phyloP scores from a whole-genome alignment of 169 alveolate genomes.

The Plasmodium relictum region DNA sequence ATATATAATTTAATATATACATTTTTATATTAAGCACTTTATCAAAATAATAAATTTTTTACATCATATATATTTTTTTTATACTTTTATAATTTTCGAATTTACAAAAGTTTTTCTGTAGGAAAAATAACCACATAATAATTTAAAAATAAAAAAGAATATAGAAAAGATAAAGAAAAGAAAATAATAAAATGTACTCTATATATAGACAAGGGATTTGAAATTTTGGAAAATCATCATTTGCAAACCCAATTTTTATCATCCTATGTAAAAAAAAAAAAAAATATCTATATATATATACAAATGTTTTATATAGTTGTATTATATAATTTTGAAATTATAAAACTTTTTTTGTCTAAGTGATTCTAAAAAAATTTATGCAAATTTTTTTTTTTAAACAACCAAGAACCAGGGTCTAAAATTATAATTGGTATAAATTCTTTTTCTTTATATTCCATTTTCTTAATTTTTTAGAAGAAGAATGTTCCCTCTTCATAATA shows the following conservation, averaged over 20 bases:
- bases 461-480: no score
- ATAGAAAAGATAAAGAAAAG: not conserved
- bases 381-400: not conserved
- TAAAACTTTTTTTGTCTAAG: no score
- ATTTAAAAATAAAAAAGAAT: not conserved
- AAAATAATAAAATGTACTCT: conserved; percentile 26
- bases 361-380: no score
- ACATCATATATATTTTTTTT: not conserved
- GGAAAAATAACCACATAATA: not conserved
- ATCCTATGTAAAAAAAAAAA: conserved; percentile 38
- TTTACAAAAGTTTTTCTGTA: conserved; percentile 23
- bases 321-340: not conserved
- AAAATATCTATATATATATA: not conserved
- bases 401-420: conserved; percentile 78
- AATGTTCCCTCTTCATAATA: no score
- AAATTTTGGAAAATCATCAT: conserved; percentile 46
- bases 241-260: conserved; percentile 63
- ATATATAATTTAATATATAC: not conserved
- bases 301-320: not conserved
- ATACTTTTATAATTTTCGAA: conserved; percentile 57
- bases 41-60: not conserved
- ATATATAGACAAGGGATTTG: conserved; percentile 66
- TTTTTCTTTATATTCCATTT: conserved; percentile 20
- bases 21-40: not conserved
- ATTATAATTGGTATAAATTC: conserved; percentile 47